Conservation (phyloP, 371 early-diverging fungal species). For the Mucor circinelloides region DNA sequence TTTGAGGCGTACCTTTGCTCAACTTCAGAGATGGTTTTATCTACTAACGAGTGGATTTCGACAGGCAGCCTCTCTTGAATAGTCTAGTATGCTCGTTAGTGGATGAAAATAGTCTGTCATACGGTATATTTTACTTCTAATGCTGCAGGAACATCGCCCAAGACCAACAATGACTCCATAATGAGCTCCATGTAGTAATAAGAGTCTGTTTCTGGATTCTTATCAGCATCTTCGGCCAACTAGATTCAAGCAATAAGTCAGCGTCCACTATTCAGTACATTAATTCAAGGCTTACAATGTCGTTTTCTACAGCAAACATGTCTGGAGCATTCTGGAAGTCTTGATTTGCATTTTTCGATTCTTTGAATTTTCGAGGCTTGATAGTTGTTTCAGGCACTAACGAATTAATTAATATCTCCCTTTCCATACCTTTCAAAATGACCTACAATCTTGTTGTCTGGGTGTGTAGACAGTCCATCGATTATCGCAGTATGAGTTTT, state of each 20-base stretch:
- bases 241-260: slow-evolving; percentile 13
- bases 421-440: too few relatives aligned
- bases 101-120: not conserved
- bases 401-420: not conserved
- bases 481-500: slow-evolving; percentile 72
- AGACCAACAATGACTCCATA: slow-evolving; percentile 76
- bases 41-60: slow-evolving; percentile 87
- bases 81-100: slow-evolving; percentile 39
- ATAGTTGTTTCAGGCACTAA: slow-evolving; percentile 52
- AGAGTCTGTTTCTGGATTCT: slow-evolving; percentile 89
- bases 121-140: slow-evolving; percentile 57
- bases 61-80: slow-evolving; percentile 74
- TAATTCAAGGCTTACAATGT: slow-evolving; percentile 28
- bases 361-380: slow-evolving; percentile 38
- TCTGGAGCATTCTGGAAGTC: slow-evolving; percentile 21
- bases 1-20: slow-evolving; percentile 66
- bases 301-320: slow-evolving; percentile 45
- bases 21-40: slow-evolving; percentile 84
- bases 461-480: slow-evolving; percentile 61
- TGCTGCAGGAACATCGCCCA: slow-evolving; percentile 80
- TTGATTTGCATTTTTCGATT: slow-evolving; percentile 1
- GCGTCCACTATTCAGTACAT: not conserved
- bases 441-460: slow-evolving; percentile 62
- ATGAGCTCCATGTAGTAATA: slow-evolving; percentile 87
- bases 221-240: slow-evolving; percentile 73